These are phyloP conservation scores for Lunasporangiospora selenospora DNA, from an alignment of 192 early-diverging fungal genomes.

Conservation along the genomic window DNA sequence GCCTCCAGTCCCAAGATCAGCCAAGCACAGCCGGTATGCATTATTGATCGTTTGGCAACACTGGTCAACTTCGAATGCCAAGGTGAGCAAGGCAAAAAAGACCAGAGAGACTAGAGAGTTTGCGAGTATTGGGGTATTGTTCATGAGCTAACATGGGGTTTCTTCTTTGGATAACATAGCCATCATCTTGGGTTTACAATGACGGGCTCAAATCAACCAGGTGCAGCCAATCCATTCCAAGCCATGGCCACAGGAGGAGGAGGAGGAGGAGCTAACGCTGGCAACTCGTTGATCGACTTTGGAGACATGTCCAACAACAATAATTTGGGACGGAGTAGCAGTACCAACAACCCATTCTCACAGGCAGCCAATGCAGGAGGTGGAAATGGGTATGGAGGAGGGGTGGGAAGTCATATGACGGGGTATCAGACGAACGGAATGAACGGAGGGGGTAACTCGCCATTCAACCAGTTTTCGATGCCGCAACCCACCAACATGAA, in stretches of 20 bases:
- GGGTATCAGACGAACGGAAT: too few relatives aligned
- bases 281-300: conserved; percentile 1
- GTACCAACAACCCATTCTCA: conserved; percentile 32
- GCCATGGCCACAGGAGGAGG: not conserved
- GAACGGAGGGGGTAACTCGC: too few relatives aligned
- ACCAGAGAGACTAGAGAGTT: too few relatives aligned
- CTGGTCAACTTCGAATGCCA: conserved; percentile 43
- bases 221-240: conserved; percentile 28
- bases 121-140: not conserved
- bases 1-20: conserved; percentile 2
- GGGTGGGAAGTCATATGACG: too few relatives aligned
- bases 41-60: conserved; percentile 28
- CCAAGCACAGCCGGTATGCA: not conserved
- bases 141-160: not conserved
- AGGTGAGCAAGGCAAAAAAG: conserved; percentile 4
- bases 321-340: not conserved
- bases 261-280: too few relatives aligned
- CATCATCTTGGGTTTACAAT: conserved; percentile 12
- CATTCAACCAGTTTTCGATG: too few relatives aligned
- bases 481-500: conserved; percentile 8
- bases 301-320: not conserved
- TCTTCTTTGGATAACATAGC: not conserved
- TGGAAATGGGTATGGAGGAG: not conserved
- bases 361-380: conserved; percentile 3
- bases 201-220: conserved; percentile 7